Evolutionary conservation across 805 yeast genomes (phyloP).

Genomic region (Jamesozyma piceae): DNA sequence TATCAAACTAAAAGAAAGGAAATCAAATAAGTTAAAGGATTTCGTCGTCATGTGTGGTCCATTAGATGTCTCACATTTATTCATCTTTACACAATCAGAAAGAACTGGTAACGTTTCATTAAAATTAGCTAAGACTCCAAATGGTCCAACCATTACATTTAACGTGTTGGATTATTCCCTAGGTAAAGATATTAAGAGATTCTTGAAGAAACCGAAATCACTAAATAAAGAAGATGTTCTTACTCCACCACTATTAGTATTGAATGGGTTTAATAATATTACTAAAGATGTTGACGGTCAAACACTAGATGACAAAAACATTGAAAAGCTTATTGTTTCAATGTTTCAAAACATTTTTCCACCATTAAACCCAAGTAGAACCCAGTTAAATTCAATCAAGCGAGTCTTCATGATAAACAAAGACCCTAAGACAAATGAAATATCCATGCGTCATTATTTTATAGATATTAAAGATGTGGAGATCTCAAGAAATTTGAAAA

Average conservation of each 20-base stretch:
- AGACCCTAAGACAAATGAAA: conserved; percentile 56
- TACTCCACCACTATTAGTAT: conserved; percentile 81
- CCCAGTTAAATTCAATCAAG: conserved; percentile 63
- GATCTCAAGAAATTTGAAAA: conserved; percentile 62
- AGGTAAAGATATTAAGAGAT: conserved; percentile 65
- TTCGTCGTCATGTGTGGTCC: conserved; percentile 99
- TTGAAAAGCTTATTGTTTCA: conserved; percentile 77
- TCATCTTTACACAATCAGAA: conserved; percentile 76
- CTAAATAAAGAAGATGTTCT: conserved; percentile 57
- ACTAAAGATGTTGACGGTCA: conserved; percentile 8
- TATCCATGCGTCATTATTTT: conserved; percentile 82
- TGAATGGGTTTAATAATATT: conserved; percentile 66
- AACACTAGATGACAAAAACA: conserved; percentile 32
- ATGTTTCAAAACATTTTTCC: conserved; percentile 95
- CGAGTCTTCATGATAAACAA: conserved; percentile 79
- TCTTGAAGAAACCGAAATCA: conserved; percentile 71
- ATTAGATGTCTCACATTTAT: conserved; percentile 79
- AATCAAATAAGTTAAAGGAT: conserved; percentile 79
- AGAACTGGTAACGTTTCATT: conserved; percentile 71
- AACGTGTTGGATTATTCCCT: conserved; percentile 68
- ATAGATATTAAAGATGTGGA: conserved; percentile 81
- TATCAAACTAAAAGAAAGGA: conserved; percentile 74
- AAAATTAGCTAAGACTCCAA: conserved; percentile 77
- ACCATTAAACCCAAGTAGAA: conserved; percentile 77
- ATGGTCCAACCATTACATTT: conserved; percentile 91